Evolutionary conservation across 768 basidiomycete genomes (phyloP).

Genomic region (Pseudohyphozyma bogoriensis): DNA sequence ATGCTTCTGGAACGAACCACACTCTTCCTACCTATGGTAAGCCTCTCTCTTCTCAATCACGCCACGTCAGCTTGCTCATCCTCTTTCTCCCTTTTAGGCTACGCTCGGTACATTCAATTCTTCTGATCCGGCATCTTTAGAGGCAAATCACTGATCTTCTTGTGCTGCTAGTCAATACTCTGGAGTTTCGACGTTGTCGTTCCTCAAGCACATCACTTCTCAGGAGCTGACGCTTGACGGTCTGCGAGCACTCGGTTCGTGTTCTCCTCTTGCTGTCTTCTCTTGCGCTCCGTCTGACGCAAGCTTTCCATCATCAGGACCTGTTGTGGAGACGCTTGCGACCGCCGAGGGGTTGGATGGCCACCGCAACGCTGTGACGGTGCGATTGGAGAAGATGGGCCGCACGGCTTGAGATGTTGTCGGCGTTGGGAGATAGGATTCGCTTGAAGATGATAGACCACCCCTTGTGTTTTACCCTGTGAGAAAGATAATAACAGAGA

Average conservation of each 20-base stretch:
- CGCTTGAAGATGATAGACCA: too few relatives aligned
- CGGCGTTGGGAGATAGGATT: too few relatives aligned
- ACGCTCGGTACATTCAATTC: too few relatives aligned
- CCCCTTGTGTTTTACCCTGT: too few relatives aligned
- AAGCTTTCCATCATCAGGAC: background rate
- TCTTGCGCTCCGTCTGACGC: background rate
- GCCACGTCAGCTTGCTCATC: background rate
- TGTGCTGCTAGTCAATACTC: conserved; percentile 95
- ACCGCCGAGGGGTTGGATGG: conserved; percentile 91
- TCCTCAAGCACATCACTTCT: conserved; percentile 98
- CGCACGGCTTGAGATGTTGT: background rate
- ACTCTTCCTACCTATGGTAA: conserved; percentile 62
- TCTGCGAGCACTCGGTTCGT: conserved; percentile 56
- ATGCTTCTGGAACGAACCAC: conserved; percentile 97
- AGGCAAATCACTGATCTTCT: conserved; percentile 13
- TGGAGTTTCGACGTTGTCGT: conserved; percentile 90
- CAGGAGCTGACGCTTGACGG: conserved; percentile 80
- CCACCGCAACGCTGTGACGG: conserved; percentile 82
- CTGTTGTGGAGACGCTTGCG: conserved; percentile 69
- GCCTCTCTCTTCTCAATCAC: background rate
- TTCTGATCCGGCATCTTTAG: too few relatives aligned
- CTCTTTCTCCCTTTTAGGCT: background rate
- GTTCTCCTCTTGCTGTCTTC: background rate
- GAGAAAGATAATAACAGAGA: too few relatives aligned
- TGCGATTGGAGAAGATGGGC: conserved; percentile 7